Percentiles rank a stretch among this genome's conserved stretches.
phyloP scores from a whole-genome alignment of 257 asterid genomes.

The Verbascum thapsus region DNA sequence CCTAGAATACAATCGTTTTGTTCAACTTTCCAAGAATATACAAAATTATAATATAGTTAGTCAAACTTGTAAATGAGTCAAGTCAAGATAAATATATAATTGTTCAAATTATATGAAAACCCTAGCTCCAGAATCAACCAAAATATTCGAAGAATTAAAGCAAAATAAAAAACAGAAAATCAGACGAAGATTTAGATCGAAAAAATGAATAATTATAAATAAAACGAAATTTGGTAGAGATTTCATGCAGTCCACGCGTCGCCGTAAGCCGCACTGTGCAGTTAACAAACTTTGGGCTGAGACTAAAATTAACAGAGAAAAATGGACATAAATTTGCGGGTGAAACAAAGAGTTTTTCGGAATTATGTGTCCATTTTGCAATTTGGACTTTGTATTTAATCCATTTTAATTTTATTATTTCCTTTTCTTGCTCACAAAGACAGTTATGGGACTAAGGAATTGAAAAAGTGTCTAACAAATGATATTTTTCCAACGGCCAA shows the following conservation, averaged over 20 bases:
- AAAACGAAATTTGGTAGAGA: too few species aligned
- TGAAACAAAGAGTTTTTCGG: conserved; percentile 10
- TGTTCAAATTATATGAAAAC: too few species aligned
- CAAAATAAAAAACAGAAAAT: background rate
- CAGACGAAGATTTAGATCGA: background rate
- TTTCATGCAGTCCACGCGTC: background rate
- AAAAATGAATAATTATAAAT: background rate
- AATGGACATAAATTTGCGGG: background rate
- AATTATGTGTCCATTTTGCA: background rate
- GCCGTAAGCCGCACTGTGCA: background rate
- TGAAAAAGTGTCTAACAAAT: background rate
- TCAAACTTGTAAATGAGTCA: too few species aligned
- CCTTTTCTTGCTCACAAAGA: conserved; percentile 19
- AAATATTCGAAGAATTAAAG: conserved; percentile 29
- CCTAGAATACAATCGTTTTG: too few species aligned
- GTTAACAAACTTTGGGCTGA: background rate
- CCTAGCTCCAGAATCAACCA: conserved; percentile 27
- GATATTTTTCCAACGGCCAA: too few species aligned
- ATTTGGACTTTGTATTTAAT: background rate
- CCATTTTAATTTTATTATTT: background rate
- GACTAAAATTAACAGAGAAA: background rate
- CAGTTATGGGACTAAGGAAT: background rate
- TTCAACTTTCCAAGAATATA: too few species aligned
- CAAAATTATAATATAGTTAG: too few species aligned
- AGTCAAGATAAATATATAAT: too few species aligned